A percentile compares a stretch with the other conserved stretches of the same genome.
phyloP scores from a whole-genome alignment of 1,139 yeast genomes.

The Saccharomyces hybrid region DNA sequence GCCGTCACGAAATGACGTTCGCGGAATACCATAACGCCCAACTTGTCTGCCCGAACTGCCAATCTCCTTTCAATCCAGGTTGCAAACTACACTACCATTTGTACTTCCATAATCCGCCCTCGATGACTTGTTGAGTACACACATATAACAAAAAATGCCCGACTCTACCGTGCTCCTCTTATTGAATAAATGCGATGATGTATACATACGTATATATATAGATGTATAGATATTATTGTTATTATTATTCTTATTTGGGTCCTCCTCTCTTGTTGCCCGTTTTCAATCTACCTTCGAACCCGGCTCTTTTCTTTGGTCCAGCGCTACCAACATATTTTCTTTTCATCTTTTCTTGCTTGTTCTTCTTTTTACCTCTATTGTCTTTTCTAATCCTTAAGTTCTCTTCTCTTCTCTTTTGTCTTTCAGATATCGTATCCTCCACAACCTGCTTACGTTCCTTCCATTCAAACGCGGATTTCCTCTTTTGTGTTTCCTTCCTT shows the following conservation, averaged over 20 bases:
- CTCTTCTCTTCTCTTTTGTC: slow-evolving; percentile 81
- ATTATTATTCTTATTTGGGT: slow-evolving; percentile 7
- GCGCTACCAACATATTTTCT: slow-evolving; percentile 52
- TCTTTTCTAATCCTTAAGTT: slow-evolving; percentile 76
- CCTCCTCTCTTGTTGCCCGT: slow-evolving; percentile 21
- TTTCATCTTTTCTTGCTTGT: slow-evolving; percentile 58
- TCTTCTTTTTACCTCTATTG: slow-evolving; percentile 65
- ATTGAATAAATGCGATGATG: background rate
- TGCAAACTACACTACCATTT: slow-evolving; percentile 29
- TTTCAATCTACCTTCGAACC: slow-evolving; percentile 40
- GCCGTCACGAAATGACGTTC: slow-evolving; percentile 24
- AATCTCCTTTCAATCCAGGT: slow-evolving; percentile 25
- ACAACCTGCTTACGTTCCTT: slow-evolving; percentile 76
- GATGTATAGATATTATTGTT: background rate
- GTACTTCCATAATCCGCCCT: slow-evolving; percentile 18
- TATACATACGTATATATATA: background rate
- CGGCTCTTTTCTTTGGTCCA: slow-evolving; percentile 38
- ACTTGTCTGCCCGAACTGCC: slow-evolving; percentile 21
- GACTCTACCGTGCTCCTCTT: background rate
- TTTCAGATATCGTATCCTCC: slow-evolving; percentile 62
- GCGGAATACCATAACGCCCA: slow-evolving; percentile 12
- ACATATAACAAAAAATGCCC: background rate
- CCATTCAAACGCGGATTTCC: slow-evolving; percentile 83
- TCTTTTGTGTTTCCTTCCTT: slow-evolving; percentile 70
- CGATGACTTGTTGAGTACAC: background rate